These are phyloP conservation scores for Chaetomiaceae sp. DNA, from an alignment of 2,329 filamentous ascomycete species.

Conservation along the genomic window DNA sequence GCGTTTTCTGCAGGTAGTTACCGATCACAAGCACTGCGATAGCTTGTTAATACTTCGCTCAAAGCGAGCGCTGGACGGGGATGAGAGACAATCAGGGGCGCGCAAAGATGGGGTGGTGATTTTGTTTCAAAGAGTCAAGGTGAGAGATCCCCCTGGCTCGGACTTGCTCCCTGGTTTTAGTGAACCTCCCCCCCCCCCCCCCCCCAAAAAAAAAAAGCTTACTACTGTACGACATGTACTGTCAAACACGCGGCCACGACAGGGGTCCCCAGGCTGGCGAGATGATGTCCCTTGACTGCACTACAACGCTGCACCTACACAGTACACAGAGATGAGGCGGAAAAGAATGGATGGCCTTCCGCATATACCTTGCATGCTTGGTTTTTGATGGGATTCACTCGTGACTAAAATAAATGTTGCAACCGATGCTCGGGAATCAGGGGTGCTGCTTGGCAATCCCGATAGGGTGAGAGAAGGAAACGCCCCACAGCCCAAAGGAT, in stretches of 20 bases:
- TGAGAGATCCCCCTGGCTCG: not conserved
- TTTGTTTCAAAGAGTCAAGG: not conserved
- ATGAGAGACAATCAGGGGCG: too few relatives aligned
- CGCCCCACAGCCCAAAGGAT: not conserved
- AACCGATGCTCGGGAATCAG: not conserved
- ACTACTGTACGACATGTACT: too few relatives aligned
- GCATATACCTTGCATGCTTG: not conserved
- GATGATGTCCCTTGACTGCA: not conserved
- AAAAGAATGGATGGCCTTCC: not conserved
- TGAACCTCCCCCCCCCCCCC: too few relatives aligned
- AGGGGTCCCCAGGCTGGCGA: too few relatives aligned
- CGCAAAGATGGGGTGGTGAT: not conserved
- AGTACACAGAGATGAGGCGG: too few relatives aligned
- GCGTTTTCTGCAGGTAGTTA: constrained; percentile 7
- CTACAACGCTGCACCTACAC: not conserved
- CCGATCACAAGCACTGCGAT: not conserved
- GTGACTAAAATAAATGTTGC: not conserved
- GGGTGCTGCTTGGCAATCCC: not conserved
- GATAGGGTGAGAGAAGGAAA: not conserved
- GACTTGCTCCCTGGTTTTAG: constrained; percentile 1
- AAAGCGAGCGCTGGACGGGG: too few relatives aligned
- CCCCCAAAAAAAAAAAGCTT: too few relatives aligned
- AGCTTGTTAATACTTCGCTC: too few relatives aligned
- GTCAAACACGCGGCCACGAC: not conserved
- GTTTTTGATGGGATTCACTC: not conserved